phyloP scores from a whole-genome alignment of 345 rosid species.

The Citrus reticulata region DNA sequence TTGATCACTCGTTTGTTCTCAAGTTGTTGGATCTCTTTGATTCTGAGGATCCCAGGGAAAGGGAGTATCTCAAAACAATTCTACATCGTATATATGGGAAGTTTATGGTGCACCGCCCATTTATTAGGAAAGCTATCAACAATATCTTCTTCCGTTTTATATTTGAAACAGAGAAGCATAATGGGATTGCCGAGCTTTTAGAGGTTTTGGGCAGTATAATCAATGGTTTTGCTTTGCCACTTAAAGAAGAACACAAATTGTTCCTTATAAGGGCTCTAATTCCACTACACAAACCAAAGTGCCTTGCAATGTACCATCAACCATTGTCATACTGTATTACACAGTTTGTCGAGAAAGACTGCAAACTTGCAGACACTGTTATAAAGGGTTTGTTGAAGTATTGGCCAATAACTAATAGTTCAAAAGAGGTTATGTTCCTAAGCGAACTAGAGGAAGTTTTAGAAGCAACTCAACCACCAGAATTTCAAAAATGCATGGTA shows the following conservation, averaged over 20 bases:
- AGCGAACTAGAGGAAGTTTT: constrained; percentile 70
- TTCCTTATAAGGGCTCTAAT: constrained; percentile 61
- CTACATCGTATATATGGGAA: constrained; percentile 71
- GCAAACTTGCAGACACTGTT: constrained; percentile 62
- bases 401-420: constrained; percentile 71
- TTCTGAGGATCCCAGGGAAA: constrained; percentile 74
- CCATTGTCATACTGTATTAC: constrained; percentile 61
- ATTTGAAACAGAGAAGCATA: constrained; percentile 71
- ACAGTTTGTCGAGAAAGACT: constrained; percentile 73
- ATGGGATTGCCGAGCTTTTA: constrained; percentile 67
- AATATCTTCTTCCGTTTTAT: constrained; percentile 61
- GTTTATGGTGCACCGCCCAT: constrained; percentile 74
- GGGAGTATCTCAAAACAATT: constrained; percentile 65
- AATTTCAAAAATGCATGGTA: constrained; percentile 67
- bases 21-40: constrained; percentile 62
- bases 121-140: constrained; percentile 63
- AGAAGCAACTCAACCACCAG: constrained; percentile 69
- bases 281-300: constrained; percentile 73
- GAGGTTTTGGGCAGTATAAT: constrained; percentile 73
- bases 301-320: constrained; percentile 69
- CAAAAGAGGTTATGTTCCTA: constrained; percentile 69
- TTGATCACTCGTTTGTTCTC: constrained; percentile 61
- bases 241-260: constrained; percentile 71
- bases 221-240: constrained; percentile 73
- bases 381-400: constrained; percentile 59